Evolutionary conservation across 2,329 filamentous ascomycete genomes (phyloP).

Genomic region (Thermoascus crustaceus): DNA sequence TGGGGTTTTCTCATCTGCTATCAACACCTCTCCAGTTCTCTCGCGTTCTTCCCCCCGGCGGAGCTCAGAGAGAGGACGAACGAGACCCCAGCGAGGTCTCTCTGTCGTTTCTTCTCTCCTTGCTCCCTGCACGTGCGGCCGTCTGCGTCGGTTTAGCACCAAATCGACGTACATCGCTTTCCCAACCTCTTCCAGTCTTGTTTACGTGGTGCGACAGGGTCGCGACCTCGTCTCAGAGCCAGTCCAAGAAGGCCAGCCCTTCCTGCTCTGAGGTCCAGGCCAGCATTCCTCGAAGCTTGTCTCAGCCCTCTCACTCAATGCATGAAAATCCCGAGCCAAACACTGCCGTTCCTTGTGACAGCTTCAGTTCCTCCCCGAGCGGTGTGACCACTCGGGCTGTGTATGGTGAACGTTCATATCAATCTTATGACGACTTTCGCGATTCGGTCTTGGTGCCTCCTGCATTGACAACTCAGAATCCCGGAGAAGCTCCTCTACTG

Average conservation of each 20-base stretch:
- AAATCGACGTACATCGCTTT: no score
- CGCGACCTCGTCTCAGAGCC: background rate
- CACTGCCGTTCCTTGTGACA: background rate
- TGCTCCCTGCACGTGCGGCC: no score
- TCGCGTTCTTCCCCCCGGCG: background rate
- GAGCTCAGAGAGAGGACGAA: background rate
- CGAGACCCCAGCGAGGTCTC: no score
- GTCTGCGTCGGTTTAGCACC: no score
- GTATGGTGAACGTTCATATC: constrained; percentile 2
- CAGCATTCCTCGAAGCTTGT: constrained; percentile 1
- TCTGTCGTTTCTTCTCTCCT: no score
- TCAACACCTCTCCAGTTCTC: background rate
- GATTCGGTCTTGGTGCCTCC: constrained; percentile 3
- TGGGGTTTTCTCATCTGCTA: no score
- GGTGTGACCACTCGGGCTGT: background rate
- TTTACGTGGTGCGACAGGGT: background rate
- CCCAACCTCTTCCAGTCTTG: background rate
- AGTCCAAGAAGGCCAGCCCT: background rate
- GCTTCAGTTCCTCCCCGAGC: background rate
- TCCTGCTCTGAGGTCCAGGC: background rate
- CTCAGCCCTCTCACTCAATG: constrained; percentile 1
- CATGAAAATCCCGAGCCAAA: background rate
- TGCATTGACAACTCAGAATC: constrained; percentile 4
- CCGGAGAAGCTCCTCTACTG: background rate
- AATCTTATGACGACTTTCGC: constrained; percentile 5